A percentile compares a stretch with the other conserved stretches of the same genome.
These are phyloP conservation scores for Hermanozyma aechmeae DNA, from an alignment of 805 yeast genomes.

Conservation along the genomic window DNA sequence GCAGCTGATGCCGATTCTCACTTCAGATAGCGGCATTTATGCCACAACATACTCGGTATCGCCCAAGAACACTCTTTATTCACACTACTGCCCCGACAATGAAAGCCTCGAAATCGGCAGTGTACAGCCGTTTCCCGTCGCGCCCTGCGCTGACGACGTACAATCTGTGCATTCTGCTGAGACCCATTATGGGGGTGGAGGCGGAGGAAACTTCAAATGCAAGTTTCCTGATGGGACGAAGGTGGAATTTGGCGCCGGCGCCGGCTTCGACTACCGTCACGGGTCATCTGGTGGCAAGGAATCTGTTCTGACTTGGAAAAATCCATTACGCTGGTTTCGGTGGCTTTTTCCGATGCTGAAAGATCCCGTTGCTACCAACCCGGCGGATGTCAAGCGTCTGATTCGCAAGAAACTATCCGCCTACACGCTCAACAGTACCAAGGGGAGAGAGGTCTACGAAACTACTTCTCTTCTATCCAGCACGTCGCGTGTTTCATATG, in stretches of 20 bases:
- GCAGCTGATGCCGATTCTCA: constrained; percentile 3
- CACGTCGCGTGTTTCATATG: constrained; percentile 4
- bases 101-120: constrained; percentile 4
- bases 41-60: constrained; percentile 33
- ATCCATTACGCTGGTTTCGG: constrained; percentile 10
- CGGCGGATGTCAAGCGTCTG: too few species aligned
- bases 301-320: neutral
- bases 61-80: constrained; percentile 30
- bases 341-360: constrained; percentile 13
- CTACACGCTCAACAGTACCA: constrained; percentile 2
- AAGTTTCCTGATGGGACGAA: constrained; percentile 14
- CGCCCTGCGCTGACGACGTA: neutral
- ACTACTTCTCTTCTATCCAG: constrained; percentile 5
- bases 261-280: constrained; percentile 16
- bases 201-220: constrained; percentile 14
- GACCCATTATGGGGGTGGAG: constrained; percentile 17
- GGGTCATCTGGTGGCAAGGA: constrained; percentile 2
- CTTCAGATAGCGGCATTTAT: too few species aligned
- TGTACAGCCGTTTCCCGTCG: neutral
- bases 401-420: constrained; percentile 3
- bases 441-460: too few species aligned
- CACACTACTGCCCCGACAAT: constrained; percentile 16
- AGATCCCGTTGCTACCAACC: too few species aligned
- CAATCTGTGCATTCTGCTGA: constrained; percentile 2
- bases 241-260: constrained; percentile 19